Base-by-base conservation (phyloP, 805 yeast species). In the Wickerhamiella sorbophila region DNA sequence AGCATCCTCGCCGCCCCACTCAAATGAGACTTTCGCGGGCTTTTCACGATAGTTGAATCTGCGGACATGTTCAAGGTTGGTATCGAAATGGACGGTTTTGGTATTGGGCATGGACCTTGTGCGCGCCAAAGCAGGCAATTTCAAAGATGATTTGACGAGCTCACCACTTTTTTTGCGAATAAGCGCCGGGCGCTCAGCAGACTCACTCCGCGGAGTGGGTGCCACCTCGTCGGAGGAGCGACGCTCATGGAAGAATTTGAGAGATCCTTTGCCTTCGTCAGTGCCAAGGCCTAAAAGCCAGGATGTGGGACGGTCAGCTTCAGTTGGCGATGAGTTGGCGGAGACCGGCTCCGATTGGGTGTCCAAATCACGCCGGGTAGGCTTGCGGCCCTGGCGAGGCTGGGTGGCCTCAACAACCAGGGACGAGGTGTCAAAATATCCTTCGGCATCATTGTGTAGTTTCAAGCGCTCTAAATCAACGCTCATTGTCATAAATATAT, bases 151-250 rank as follows among this genome's bases (percentile, higher is more conserved):
- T 55, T 82, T 82, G 36, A 84, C 79, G 35, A 81, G 63, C 55
- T 85, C 95, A n/a, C 94, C 95, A 1, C 85, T 74, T 58, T 86
- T 86, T 58, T 86, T 87, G 38, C 93, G 75, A 3, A 84, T 72
- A 41, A 82, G 60, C 3, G 66, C 65, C 14, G 60, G 56, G 22
- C 49, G 42, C 12, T 24, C 29, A 16, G 38, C 29, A 24, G 29
- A 24, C 29, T 24, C 29, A 12, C 29, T 24, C 6, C 29, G 29
- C 10, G 29, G 29, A 12, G 29, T 12, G 10, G 29, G 6, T 12
- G 12, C 29, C 12, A 12, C 10, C 12, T 24, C 29, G 29, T 24
- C 29, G 6, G 29, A 24, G 12, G 29, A 24, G 29, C 29, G 29
- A 12, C 29, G 29, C 29, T 24, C 29, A 12, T 24, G 29, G 29